Conservation (phyloP, 2,329 filamentous ascomycete genomes). For the Epichloe gansuensis region DNA sequence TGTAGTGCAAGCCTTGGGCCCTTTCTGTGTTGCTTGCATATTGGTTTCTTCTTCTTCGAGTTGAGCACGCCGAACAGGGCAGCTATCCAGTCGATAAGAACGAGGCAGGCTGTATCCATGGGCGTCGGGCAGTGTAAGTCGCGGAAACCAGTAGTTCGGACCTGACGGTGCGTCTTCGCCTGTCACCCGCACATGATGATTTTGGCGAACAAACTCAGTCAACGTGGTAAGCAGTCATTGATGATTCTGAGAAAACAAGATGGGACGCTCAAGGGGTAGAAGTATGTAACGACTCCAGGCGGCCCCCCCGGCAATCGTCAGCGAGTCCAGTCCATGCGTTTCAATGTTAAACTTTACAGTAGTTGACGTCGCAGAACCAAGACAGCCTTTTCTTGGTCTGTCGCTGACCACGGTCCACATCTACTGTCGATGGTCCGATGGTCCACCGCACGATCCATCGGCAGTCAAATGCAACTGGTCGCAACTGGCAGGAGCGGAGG, state of each 20-base stretch:
- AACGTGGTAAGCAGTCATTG: neutral
- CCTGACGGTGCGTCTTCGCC: neutral
- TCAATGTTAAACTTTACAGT: neutral
- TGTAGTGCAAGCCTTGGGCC: conserved; percentile 35
- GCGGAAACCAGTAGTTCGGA: neutral
- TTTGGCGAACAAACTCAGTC: neutral
- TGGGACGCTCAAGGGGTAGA: conserved; percentile 1
- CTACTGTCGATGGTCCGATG: neutral
- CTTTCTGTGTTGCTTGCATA: conserved; percentile 23
- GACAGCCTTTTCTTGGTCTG: neutral
- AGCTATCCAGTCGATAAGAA: neutral
- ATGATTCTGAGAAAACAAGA: neutral
- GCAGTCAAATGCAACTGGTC: conserved; percentile 2
- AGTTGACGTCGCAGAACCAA: neutral
- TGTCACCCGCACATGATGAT: conserved; percentile 1
- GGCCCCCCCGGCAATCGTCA: conserved; percentile 1
- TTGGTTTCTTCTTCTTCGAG: neutral
- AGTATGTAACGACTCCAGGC: neutral
- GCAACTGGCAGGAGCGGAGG: conserved; percentile 11
- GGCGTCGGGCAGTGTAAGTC: neutral
- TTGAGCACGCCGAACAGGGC: neutral
- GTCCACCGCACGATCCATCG: conserved; percentile 1
- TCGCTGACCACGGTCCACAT: neutral
- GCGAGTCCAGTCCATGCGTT: neutral
- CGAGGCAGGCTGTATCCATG: neutral